Conservation (phyloP, 345 rosid species). For the Ricinus communis region DNA sequence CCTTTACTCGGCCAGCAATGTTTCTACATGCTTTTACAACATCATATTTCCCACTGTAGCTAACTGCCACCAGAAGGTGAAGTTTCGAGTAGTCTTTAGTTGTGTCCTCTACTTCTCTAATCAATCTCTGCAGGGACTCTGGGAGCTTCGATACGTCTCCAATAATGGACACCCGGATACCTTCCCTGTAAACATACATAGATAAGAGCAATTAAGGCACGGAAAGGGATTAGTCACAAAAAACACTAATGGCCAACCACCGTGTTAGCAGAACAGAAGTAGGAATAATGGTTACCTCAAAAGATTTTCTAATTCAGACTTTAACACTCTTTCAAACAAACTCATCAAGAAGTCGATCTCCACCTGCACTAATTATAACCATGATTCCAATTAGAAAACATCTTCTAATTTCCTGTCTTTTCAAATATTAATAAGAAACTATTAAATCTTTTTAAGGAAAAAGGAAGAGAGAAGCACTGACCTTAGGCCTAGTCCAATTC, state of each 20-base stretch:
- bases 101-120: conserved; percentile 46
- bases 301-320: conserved; percentile 42
- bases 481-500: conserved; percentile 79
- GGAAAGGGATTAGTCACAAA: too few relatives aligned
- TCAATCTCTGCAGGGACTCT: conserved; percentile 32
- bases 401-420: too few relatives aligned
- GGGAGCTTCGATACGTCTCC: conserved; percentile 71
- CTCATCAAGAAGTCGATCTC: conserved; percentile 71
- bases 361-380: conserved; percentile 35
- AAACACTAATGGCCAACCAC: background rate
- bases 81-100: conserved; percentile 50
- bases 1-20: conserved; percentile 52
- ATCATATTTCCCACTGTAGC: conserved; percentile 76
- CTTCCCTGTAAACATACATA: conserved; percentile 30
- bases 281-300: conserved; percentile 31
- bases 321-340: conserved; percentile 51
- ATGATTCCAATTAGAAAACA: background rate
- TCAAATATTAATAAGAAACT: too few relatives aligned
- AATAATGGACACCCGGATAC: conserved; percentile 50
- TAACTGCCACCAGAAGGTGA: conserved; percentile 69
- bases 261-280: background rate
- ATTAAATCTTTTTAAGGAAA: background rate
- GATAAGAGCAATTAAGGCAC: too few relatives aligned
- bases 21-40: conserved; percentile 64
- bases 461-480: conserved; percentile 4